phyloP scores from a whole-genome alignment of 1,284 basidiomycete species.

The Moniliella sp. region DNA sequence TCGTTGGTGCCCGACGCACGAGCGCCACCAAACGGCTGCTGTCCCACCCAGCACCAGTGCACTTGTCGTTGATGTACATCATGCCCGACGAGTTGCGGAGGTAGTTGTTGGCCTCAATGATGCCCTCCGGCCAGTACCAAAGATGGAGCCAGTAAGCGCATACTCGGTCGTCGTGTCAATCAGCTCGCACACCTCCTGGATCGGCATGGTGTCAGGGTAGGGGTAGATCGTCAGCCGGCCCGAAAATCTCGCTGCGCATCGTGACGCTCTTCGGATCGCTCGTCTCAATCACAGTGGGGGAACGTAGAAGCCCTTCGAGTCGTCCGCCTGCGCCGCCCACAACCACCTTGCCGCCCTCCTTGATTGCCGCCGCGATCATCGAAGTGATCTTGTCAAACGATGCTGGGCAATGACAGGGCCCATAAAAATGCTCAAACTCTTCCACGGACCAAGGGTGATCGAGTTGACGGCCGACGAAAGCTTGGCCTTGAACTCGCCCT shows the following conservation, averaged over 20 bases:
- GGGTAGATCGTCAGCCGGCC: constrained; percentile 59
- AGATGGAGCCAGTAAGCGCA: constrained; percentile 42
- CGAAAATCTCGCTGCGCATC: constrained; percentile 88
- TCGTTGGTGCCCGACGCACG: constrained; percentile 89
- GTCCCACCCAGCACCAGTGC: constrained; percentile 57
- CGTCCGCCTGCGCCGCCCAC: constrained; percentile 63
- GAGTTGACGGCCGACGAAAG: constrained; percentile 53
- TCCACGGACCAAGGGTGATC: constrained; percentile 63
- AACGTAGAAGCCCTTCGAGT: constrained; percentile 75
- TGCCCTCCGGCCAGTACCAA: constrained; percentile 28
- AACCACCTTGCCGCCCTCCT: constrained; percentile 65
- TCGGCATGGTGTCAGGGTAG: constrained; percentile 38
- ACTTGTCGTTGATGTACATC: constrained; percentile 39
- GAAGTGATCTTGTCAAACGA: constrained; percentile 70
- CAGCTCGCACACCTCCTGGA: constrained; percentile 61
- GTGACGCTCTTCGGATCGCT: constrained; percentile 75
- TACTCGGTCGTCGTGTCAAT: constrained; percentile 73
- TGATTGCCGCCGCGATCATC: constrained; percentile 71
- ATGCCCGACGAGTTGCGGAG: constrained; percentile 30
- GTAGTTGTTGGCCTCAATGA: constrained; percentile 24
- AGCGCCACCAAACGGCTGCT: constrained; percentile 89
- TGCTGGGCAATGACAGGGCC: constrained; percentile 77
- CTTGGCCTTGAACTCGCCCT: constrained; percentile 58
- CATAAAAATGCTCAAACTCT: constrained; percentile 68
- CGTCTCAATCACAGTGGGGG: constrained; percentile 82